Evolutionary conservation across 208 protist species (phyloP).

Genomic region (Trypanosoma congolense): DNA sequence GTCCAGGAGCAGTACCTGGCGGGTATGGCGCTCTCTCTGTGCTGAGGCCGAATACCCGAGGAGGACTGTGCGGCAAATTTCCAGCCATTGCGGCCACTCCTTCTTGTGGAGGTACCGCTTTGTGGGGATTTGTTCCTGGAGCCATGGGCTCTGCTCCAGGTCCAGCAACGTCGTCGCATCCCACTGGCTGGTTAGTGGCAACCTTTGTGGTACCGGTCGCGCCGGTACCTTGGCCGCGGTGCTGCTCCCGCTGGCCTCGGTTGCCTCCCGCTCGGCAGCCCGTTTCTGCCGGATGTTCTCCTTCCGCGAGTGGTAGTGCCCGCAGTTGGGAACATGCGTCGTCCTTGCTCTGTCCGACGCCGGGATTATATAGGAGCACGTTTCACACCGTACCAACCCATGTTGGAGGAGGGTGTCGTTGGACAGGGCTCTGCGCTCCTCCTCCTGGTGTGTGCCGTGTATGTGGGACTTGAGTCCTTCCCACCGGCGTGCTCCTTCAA

Average conservation of each 20-base stretch:
- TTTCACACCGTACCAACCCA: background rate
- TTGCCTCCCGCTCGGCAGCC: background rate
- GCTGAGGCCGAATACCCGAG: slow-evolving; percentile 16
- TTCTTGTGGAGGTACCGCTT: slow-evolving; percentile 3
- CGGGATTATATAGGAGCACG: background rate
- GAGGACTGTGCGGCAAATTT: slow-evolving; percentile 6
- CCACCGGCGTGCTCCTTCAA: background rate
- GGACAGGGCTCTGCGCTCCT: background rate
- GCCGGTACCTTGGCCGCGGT: background rate
- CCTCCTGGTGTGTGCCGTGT: background rate
- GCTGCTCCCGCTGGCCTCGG: background rate
- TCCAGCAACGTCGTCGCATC: too few species aligned
- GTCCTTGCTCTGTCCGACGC: background rate
- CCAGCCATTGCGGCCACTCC: slow-evolving; percentile 17
- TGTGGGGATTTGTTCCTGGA: background rate
- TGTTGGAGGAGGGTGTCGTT: background rate
- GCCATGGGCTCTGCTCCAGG: too few species aligned
- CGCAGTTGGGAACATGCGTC: background rate
- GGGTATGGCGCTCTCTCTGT: background rate
- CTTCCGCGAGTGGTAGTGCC: background rate
- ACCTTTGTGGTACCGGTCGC: background rate
- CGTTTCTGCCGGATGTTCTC: background rate
- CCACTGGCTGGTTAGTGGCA: background rate
- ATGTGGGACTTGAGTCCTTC: background rate
- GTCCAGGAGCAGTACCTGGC: slow-evolving; percentile 11